phyloP scores from a whole-genome alignment of 306 rosid genomes.

The Mimosa bimucronata region DNA sequence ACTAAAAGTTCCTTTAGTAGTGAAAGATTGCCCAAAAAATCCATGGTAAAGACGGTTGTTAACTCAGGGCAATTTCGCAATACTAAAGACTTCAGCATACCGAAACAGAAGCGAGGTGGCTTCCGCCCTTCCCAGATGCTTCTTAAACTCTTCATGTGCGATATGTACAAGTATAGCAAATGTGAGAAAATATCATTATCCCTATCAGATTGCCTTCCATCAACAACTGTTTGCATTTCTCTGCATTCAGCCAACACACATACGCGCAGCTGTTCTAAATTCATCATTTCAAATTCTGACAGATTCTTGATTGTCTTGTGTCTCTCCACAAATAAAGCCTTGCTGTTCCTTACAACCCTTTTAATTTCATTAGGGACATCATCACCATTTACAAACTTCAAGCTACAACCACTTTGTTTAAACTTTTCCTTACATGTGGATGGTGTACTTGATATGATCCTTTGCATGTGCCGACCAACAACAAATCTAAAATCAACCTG shows the following conservation, averaged over 20 bases:
- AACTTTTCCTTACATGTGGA: neutral
- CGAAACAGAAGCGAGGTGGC: neutral
- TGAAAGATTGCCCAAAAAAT: neutral
- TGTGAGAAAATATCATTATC: neutral
- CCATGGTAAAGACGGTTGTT: constrained; percentile 1
- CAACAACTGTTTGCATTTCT: neutral
- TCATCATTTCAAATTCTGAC: neutral
- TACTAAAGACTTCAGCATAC: neutral
- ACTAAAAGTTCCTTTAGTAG: neutral
- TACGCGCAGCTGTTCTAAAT: neutral
- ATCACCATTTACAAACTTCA: constrained; percentile 16
- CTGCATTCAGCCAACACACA: neutral
- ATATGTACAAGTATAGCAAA: neutral
- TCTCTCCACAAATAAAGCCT: constrained; percentile 9
- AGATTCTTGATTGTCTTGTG: constrained; percentile 1
- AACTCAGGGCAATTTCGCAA: neutral
- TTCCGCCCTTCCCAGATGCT: neutral
- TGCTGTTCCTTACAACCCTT: neutral
- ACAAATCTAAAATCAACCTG: neutral
- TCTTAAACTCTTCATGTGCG: neutral
- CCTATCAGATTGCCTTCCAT: neutral
- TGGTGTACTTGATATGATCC: constrained; percentile 20
- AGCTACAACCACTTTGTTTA: neutral
- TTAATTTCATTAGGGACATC: neutral
- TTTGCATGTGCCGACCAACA: neutral